Conservation (phyloP, 129 eudicot genomes). For the Chrysanthemum makinoi region DNA sequence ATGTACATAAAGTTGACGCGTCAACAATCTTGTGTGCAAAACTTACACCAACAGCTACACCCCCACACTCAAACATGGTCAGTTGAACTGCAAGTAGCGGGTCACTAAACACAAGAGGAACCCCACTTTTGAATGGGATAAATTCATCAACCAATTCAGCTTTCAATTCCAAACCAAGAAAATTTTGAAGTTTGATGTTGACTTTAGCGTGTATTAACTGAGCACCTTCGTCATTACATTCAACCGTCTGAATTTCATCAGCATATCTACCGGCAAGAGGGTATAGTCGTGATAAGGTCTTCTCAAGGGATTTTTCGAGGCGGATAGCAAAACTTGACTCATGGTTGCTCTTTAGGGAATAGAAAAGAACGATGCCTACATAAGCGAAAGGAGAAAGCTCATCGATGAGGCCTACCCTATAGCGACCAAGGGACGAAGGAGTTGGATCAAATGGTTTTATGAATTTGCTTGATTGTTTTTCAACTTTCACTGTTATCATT, state of each 20-base stretch:
- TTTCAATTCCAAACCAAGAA: background rate
- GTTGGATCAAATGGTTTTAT: slow-evolving; percentile 30
- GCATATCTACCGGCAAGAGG: slow-evolving; percentile 36
- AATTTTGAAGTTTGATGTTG: background rate
- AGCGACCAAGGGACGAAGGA: slow-evolving; percentile 11
- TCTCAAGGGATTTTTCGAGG: slow-evolving; percentile 2
- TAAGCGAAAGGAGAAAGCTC: background rate
- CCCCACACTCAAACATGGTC: slow-evolving; percentile 31
- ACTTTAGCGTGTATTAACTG: slow-evolving; percentile 19
- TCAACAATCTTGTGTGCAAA: slow-evolving; percentile 30
- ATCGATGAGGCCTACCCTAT: slow-evolving; percentile 20
- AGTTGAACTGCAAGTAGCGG: slow-evolving; percentile 23
- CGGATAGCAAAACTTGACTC: background rate
- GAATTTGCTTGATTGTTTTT: slow-evolving; percentile 23
- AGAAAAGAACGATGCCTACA: slow-evolving; percentile 24
- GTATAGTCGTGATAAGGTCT: slow-evolving; percentile 21
- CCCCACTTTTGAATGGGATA: slow-evolving; percentile 10
- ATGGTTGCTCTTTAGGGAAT: background rate
- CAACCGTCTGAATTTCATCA: background rate
- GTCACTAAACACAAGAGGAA: slow-evolving; percentile 1
- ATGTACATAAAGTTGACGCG: slow-evolving; percentile 13
- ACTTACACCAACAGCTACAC: slow-evolving; percentile 23
- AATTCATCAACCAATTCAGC: slow-evolving; percentile 11
- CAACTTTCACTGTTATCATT: slow-evolving; percentile 12
- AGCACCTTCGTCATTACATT: slow-evolving; percentile 35